phyloP scores from a whole-genome alignment of 2,329 filamentous ascomycete genomes.

The Bipolaris victoriae region DNA sequence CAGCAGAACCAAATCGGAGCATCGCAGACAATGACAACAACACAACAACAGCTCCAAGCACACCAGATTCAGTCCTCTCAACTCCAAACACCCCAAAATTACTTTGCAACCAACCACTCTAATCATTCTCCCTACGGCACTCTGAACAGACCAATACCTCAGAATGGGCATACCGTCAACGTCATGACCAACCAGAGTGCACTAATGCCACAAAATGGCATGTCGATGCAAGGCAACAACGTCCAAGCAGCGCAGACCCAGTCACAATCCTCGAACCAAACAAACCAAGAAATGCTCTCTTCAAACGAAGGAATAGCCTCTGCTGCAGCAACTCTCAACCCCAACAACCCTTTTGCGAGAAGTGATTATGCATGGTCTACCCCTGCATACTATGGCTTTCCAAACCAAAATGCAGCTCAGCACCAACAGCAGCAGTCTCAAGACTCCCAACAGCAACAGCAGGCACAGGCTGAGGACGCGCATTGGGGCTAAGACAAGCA shows the following conservation, averaged over 20 bases:
- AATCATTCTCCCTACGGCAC: slow-evolving; percentile 32
- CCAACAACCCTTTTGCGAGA: slow-evolving; percentile 30
- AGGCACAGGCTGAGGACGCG: neutral
- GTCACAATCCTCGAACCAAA: slow-evolving; percentile 23
- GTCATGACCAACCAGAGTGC: slow-evolving; percentile 11
- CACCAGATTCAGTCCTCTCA: slow-evolving; percentile 29
- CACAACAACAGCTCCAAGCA: slow-evolving; percentile 15
- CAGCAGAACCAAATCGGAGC: slow-evolving; percentile 27
- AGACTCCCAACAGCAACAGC: slow-evolving; percentile 27
- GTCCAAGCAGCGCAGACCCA: slow-evolving; percentile 24
- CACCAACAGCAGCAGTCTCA: slow-evolving; percentile 15
- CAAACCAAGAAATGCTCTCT: slow-evolving; percentile 23
- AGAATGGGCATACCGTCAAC: slow-evolving; percentile 20
- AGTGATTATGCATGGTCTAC: slow-evolving; percentile 34
- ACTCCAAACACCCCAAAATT: slow-evolving; percentile 29
- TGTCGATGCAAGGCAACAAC: slow-evolving; percentile 11
- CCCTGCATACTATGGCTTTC: slow-evolving; percentile 35
- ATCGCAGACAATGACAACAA: slow-evolving; percentile 20
- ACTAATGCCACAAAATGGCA: slow-evolving; percentile 14
- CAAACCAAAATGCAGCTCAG: slow-evolving; percentile 20
- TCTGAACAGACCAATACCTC: slow-evolving; percentile 32
- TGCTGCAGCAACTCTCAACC: slow-evolving; percentile 22
- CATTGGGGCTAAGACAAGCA: too few relatives aligned
- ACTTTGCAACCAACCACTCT: slow-evolving; percentile 27
- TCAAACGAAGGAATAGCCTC: slow-evolving; percentile 8